Percentiles rank a stretch among this genome's conserved stretches.
Conservation (phyloP, 1,284 basidiomycete genomes). For the Ceratobasidium theobromae region DNA sequence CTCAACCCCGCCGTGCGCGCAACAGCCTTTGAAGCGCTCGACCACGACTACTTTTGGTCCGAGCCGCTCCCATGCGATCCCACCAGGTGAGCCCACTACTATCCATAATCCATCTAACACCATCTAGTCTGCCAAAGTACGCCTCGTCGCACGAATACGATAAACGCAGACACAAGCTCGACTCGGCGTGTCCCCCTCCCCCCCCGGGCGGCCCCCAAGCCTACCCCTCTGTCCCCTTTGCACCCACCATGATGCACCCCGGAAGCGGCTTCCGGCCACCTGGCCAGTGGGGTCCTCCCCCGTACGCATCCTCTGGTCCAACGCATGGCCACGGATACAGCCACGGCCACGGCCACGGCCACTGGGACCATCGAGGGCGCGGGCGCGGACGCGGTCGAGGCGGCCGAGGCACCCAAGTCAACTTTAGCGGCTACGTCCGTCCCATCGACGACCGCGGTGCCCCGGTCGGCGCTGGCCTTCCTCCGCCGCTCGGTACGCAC, state of each 20-base stretch:
- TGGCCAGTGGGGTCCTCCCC: neutral
- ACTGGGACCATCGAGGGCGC: too few relatives aligned
- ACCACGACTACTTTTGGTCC: constrained; percentile 65
- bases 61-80: constrained; percentile 83
- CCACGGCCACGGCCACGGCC: too few relatives aligned
- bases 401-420: too few relatives aligned
- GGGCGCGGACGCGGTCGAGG: too few relatives aligned
- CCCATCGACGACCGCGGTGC: neutral
- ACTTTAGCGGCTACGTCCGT: constrained; percentile 18
- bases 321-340: neutral
- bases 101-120: neutral
- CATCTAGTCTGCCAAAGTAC: constrained; percentile 65
- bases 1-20: constrained; percentile 53
- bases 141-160: constrained; percentile 85
- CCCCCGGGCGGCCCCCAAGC: too few relatives aligned
- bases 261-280: neutral
- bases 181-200: neutral
- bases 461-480: neutral
- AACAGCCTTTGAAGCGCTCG: constrained; percentile 51
- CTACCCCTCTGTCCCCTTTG: too few relatives aligned
- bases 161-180: constrained; percentile 59
- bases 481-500: constrained; percentile 11
- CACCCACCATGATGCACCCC: too few relatives aligned
- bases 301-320: too few relatives aligned
- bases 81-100: constrained; percentile 56